Conservation (phyloP, 306 rosid species). For the Citrullus colocynthis region DNA sequence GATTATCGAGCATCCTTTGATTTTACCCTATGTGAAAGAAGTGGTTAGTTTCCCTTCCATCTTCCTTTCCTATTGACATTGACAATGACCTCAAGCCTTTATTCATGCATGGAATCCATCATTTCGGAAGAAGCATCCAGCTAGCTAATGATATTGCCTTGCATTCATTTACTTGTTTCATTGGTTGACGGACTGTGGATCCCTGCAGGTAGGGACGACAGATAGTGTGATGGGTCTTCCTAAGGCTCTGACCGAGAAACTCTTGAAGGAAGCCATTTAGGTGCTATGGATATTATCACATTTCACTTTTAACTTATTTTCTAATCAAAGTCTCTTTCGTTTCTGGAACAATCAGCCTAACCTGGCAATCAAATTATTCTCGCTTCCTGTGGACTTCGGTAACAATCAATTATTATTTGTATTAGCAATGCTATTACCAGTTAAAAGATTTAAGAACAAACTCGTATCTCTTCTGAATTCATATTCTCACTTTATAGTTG, state of each 20-base stretch:
- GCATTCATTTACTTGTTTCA: not conserved
- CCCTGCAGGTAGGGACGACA: slow-evolving; percentile 73
- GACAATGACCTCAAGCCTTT: not conserved
- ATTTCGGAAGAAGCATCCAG: not conserved
- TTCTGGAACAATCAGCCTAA: not conserved
- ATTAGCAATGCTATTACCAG: not conserved
- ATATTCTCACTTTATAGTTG: not conserved
- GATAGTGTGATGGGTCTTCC: slow-evolving; percentile 99
- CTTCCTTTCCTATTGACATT: slow-evolving; percentile 9
- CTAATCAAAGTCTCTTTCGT: not conserved
- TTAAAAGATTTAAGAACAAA: not conserved
- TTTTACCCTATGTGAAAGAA: slow-evolving; percentile 64
- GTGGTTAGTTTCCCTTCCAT: slow-evolving; percentile 59
- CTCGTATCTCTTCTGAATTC: not conserved
- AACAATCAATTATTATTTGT: not conserved
- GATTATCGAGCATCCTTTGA: slow-evolving; percentile 80
- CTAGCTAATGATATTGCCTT: not conserved
- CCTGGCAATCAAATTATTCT: not conserved
- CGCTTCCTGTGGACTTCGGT: not conserved
- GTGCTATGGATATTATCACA: not conserved
- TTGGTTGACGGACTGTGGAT: not conserved
- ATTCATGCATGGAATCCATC: not conserved
- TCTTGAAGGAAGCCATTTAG: slow-evolving; percentile 55
- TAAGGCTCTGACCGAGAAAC: slow-evolving; percentile 56
- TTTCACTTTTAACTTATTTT: not conserved